A percentile compares a stretch with the other conserved stretches of the same genome.
Evolutionary conservation across 2,329 filamentous ascomycete genomes (phyloP).

Genomic region (Talaromyces sp.): DNA sequence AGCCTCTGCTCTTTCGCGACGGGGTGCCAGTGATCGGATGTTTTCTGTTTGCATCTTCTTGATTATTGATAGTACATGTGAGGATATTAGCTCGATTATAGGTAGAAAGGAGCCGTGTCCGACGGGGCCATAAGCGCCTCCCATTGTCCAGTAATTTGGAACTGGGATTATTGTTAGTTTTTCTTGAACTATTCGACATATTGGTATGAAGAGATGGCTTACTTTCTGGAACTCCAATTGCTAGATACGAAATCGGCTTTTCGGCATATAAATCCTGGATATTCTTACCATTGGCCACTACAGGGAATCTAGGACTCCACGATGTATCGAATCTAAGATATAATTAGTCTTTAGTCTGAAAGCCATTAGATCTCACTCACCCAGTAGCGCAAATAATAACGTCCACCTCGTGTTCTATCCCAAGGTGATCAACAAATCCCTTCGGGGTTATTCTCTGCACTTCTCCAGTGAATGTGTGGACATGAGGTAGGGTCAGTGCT

Average conservation of each 20-base stretch:
- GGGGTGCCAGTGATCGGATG: slow-evolving; percentile 34
- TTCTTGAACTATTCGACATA: slow-evolving; percentile 1
- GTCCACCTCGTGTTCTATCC: slow-evolving; percentile 19
- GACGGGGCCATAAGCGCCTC: slow-evolving; percentile 36
- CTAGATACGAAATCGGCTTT: background rate
- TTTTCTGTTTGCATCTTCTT: slow-evolving; percentile 37
- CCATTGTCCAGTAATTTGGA: slow-evolving; percentile 41
- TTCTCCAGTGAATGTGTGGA: slow-evolving; percentile 35
- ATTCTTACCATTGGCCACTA: background rate
- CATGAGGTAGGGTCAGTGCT: slow-evolving; percentile 38
- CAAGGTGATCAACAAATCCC: slow-evolving; percentile 23
- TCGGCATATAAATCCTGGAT: background rate
- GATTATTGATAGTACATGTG: slow-evolving; percentile 36
- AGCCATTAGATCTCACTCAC: slow-evolving; percentile 2
- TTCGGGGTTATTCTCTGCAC: slow-evolving; percentile 31
- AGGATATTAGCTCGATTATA: slow-evolving; percentile 34
- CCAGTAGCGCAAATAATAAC: slow-evolving; percentile 21
- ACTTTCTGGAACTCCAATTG: background rate
- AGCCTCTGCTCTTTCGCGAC: slow-evolving; percentile 21
- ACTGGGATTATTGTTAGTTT: background rate
- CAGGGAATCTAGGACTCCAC: background rate
- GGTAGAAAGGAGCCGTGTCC: slow-evolving; percentile 38
- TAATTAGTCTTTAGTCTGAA: background rate
- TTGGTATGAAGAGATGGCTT: background rate
- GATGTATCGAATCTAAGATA: slow-evolving; percentile 14